Evolutionary conservation across 129 eudicot genomes (phyloP), one percentile per base, ranked within the genome.

Genomic region (Chrysanthemum makinoi): DNA sequence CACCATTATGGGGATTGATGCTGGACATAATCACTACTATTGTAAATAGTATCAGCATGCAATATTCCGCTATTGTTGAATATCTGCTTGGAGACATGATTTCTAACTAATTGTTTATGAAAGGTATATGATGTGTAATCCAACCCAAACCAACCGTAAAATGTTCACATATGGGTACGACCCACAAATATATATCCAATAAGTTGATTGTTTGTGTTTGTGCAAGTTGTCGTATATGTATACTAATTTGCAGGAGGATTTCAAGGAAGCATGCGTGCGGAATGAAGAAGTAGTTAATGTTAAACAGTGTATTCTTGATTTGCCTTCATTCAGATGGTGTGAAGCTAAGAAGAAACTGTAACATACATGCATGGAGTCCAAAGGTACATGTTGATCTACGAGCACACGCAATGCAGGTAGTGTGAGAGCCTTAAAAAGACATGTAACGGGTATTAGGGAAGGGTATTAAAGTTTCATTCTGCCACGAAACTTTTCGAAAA

Each of bases 191-290:
- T 35, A 39, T 39, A 39, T 39, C 46, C 46, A 39, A 39, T 6
- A 39, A 39, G 10, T 39, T 39, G 8, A 39, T 1, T 10, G 46
- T 7, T 39, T 39, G 46, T 39, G 46, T 39, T 39, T 39, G 46
- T 70, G 59, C 53, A 70, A 51, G 48, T 39, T 77, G 22, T 5
- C 17, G 7, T 33, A 62, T 49, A 17, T 26, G 73, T 68, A 11
- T 24, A 8, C 60, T 20, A 50, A 50, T 1, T 16, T 20, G 4
- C 55, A 11, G 51, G 62, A 30, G 72, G 66, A 77, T 77, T 70
- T 43, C 14, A 70, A 63, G 77, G 72, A 55, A 70, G 59, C 81
- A 77, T 77, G 81, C 81, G 65, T 63, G 52, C 26, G 77, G 67
- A 46, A 77, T 77, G 81, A 70, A 54, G 57, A 64, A 70, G 70